Evolutionary conservation across 176 grass and related monocot genomes (phyloP), one percentile per base, ranked within the genome.

Genomic region (Carex myosuroides): DNA sequence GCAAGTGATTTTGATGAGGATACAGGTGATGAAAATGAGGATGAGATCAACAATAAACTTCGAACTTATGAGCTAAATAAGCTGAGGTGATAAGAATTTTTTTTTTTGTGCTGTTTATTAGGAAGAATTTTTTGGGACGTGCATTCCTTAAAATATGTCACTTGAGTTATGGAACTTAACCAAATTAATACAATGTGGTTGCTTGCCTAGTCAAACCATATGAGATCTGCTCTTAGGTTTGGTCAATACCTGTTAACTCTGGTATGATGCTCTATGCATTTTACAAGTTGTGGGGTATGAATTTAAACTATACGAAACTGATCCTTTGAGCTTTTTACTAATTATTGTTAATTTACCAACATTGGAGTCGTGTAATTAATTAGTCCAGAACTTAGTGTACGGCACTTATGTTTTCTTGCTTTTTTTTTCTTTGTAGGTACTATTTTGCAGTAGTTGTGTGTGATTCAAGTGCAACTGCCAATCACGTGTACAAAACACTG

Each of bases 1-100:
- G 44, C 8, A 48, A 48, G 44, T 48, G 8, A 48, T 48, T 9
- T 48, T 48, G 44, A 48, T 12, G 46, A 50, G 46, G 46, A 80
- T 80, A n/a, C 56, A 60, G 63, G 79, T 63, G 79, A 78, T 29
- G 73, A 57, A 14, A 16, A 81, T 64, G 79, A 81, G 32, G 79
- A 81, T 46, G 21, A 83, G 48, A 53, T 83, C 20, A 92, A 97
- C 81, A 87, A 89, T 73, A 98, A 98, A 74, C 60, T 94, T 39
- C 90, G 90, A 33, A 80, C 52, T 70, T 98, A 98, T 87, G 95
- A 98, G 87, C 84, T 98, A 42, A 98, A 93, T 77, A 94, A 91
- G 85, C 84, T 98, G 18, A 91, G 91, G 95, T 97, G 60, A 54
- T 79, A 9, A 46, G 37, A 44, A 22, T 44, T 12, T 29, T 53